Evolutionary conservation across 2,329 filamentous ascomycete species (phyloP), one percentile per base, ranked within the genome.

Genomic region (Claviceps humidiphila): DNA sequence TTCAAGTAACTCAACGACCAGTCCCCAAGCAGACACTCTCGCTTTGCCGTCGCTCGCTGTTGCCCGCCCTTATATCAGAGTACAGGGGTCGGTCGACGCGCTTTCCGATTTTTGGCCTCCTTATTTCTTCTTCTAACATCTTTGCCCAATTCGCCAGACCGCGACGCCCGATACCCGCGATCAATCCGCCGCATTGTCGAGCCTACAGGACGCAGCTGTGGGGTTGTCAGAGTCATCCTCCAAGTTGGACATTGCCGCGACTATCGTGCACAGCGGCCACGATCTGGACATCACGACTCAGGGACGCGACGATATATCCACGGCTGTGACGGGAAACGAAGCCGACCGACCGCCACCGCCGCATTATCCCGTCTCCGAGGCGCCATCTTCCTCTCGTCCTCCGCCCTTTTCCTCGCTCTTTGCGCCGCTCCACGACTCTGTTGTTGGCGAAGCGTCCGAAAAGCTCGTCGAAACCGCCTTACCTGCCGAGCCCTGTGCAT

Each of bases 341-440:
- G 54, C 63, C 56, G 67, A 68, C 56, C 72, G 69, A 56, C 76
- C 74, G 53, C 78, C 78, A 50, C 80, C 80, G 57, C 80, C 80
- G 50, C 74, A 74, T 62, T 83, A 83, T 66, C 77, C 77, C 54
- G 67, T 68, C 55, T 76, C 75, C 52, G 77, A 80, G 64, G 69
- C 75, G 39, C 77, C 74, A 51, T 70, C 72, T 53, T 70, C 71
- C 53, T 74, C 73, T 49, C 71, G 70, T 43, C 78, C 77, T 52
- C 80, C 78, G 55, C 74, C 80, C 37, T 82, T 82, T 61, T 81
- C 76, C 53, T 81, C 78, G 54, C 74, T 82, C 66, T 81, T 77
- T 65, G 69, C 70, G 42, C 69, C 68, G 57, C 56, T 58, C 17
- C 57, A 59, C 55, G 66, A 71, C 63, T 64, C 66, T 53, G 65